Evolutionary conservation across 192 early-diverging fungal genomes (phyloP).

Genomic region (Gorgonomyces haynaldii): DNA sequence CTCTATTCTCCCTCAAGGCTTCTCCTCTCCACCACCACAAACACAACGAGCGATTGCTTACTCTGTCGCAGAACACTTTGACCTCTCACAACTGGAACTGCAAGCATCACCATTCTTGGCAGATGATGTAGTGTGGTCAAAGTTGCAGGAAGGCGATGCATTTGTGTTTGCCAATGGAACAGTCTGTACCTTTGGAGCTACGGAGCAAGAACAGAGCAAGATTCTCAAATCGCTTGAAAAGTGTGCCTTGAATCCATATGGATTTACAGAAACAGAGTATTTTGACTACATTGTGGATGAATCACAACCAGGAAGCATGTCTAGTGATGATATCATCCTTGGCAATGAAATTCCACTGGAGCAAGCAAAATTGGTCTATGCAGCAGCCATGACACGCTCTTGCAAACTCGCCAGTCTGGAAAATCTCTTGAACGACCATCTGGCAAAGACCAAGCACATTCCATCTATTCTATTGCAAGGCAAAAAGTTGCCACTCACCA

Average conservation of each 20-base stretch:
- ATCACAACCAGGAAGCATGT: conserved; percentile 22
- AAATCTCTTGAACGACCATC: conserved; percentile 35
- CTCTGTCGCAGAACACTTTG: too few species aligned
- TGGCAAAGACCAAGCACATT: conserved; percentile 32
- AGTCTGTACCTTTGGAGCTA: too few species aligned
- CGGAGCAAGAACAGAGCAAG: conserved; percentile 9
- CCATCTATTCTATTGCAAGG: conserved; percentile 36
- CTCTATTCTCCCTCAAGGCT: too few species aligned
- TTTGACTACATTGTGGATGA: conserved; percentile 34
- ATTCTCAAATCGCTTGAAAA: too few species aligned
- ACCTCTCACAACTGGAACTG: too few species aligned
- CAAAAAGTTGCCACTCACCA: conserved; percentile 28
- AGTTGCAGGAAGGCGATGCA: too few species aligned
- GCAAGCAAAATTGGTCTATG: conserved; percentile 43
- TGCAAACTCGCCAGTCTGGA: conserved; percentile 45
- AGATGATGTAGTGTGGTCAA: too few species aligned
- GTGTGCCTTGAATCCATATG: too few species aligned
- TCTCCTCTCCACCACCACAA: too few species aligned
- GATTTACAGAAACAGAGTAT: conserved; percentile 37
- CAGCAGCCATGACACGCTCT: conserved; percentile 41
- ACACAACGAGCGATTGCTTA: too few species aligned
- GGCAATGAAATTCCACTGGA: conserved; percentile 28
- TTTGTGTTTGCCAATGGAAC: too few species aligned
- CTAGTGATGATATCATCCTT: conserved; percentile 37
- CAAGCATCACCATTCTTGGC: too few species aligned